Percentiles rank a stretch among this genome's conserved stretches.
Conservation (phyloP, 75 land plant genomes). For the Pinus taeda region DNA sequence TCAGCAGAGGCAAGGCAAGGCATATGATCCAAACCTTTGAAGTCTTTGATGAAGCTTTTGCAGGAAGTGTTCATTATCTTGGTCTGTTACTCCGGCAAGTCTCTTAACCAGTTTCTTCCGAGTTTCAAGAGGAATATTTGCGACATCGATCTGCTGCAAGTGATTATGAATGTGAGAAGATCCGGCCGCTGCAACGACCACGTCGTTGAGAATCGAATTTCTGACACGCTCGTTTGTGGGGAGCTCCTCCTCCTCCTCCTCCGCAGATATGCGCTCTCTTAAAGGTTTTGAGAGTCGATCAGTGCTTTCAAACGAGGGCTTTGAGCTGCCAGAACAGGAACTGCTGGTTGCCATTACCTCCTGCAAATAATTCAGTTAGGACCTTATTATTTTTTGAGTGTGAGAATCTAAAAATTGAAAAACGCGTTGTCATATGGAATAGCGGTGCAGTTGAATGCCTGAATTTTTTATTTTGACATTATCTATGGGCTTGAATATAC, state of each 20-base stretch:
- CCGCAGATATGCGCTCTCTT: constrained; percentile 3
- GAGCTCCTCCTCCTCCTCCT: constrained; percentile 33
- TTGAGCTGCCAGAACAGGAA: too few relatives aligned
- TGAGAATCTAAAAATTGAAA: too few relatives aligned
- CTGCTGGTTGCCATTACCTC: too few relatives aligned
- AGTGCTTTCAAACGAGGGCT: too few relatives aligned
- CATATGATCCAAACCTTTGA: constrained; percentile 38
- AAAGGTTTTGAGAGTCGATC: too few relatives aligned
- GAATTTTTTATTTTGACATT: too few relatives aligned
- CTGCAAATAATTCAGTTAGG: too few relatives aligned
- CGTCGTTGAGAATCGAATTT: constrained; percentile 13
- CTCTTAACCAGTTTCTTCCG: constrained; percentile 53
- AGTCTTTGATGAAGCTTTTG: constrained; percentile 57
- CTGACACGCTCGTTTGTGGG: constrained; percentile 30
- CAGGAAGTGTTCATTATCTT: constrained; percentile 77
- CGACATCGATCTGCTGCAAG: constrained; percentile 45
- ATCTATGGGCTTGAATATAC: too few relatives aligned
- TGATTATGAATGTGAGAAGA: not conserved
- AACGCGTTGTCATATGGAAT: too few relatives aligned
- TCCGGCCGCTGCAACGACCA: not conserved
- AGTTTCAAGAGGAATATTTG: constrained; percentile 38
- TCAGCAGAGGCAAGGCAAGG: not conserved
- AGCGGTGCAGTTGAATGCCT: too few relatives aligned
- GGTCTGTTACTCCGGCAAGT: constrained; percentile 61
- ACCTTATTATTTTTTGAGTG: too few relatives aligned